Percentiles rank a stretch among this genome's conserved stretches.
Conservation (phyloP, 306 rosid genomes). For the Canavalia ensiformis region DNA sequence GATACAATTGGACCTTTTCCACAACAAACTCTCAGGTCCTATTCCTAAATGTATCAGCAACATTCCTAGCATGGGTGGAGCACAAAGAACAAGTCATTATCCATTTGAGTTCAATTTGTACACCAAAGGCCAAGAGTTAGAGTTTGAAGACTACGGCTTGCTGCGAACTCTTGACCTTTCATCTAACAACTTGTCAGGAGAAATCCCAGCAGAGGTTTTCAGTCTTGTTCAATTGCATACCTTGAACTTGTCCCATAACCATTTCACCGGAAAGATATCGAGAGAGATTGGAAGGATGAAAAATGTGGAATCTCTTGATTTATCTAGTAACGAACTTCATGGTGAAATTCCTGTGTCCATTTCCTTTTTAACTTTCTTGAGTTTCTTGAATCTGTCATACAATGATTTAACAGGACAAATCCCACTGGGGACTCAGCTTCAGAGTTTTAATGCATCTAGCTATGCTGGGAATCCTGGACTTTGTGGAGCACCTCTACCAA, state of each 20-base stretch:
- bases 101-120: constrained; percentile 24
- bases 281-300: constrained; percentile 35
- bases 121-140: constrained; percentile 22
- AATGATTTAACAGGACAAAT: constrained; percentile 51
- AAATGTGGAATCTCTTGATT: constrained; percentile 45
- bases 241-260: constrained; percentile 53
- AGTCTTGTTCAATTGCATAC: neutral
- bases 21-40: constrained; percentile 43
- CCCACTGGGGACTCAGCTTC: constrained; percentile 52
- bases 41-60: constrained; percentile 43
- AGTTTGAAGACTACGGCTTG: constrained; percentile 21
- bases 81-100: constrained; percentile 14
- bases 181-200: constrained; percentile 28
- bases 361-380: constrained; percentile 32
- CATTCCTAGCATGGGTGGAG: constrained; percentile 30
- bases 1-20: constrained; percentile 36
- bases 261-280: constrained; percentile 40
- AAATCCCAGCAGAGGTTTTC: constrained; percentile 43
- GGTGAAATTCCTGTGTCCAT: constrained; percentile 41
- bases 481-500: constrained; percentile 44
- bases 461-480: constrained; percentile 45
- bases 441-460: constrained; percentile 19
- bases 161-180: constrained; percentile 44
- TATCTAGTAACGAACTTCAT: constrained; percentile 21
- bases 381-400: constrained; percentile 49